Evolutionary conservation across 768 basidiomycete genomes (phyloP), one percentile per base, ranked within the genome.

Genomic region (Kondoa subrosea): DNA sequence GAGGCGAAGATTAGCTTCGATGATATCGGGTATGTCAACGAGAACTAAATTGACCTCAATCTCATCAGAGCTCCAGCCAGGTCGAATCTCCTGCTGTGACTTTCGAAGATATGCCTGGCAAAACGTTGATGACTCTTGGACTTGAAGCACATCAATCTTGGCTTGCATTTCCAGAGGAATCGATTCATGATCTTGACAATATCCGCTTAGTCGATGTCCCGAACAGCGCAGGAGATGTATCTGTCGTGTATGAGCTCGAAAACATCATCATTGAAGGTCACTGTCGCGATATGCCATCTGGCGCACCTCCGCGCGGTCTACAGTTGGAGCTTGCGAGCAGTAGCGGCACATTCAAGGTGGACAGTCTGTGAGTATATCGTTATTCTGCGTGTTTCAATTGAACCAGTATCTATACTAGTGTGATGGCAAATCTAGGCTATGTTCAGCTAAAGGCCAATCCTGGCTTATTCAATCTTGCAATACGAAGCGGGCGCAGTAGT

Each of bases 371-470:
- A 50, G 40, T 50, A 50, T 50, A 21, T 50, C 21, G 12, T 50
- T 21, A 8, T 8, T 8, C 40, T 50, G 40, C 40, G n/a, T 50
- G 40, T 50, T 21, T 8, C 8, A 50, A 50, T 21, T 8, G 40
- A 50, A 8, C 21, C 40, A 50, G 12, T n/a, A n/a, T 21, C 40
- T 21, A 21, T 50, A 21, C 21, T 21, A 87, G 85, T 68, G 86
- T 97, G 50, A 89, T 95, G 66, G 90, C 87, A 2, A 99, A 97
- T 75, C 80, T 97, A 3, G 95, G 95, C 1, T 99, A 99, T 77
- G 79, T 96, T 66, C 95, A 99, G 75, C 91, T 97, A 80, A 91
- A 90, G 76, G 87, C 88, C 1, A 87, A 83, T 66, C 95, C 95
- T 0, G 95, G 95, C 0, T 85, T 88, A 0, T 92, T 87, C 79